Evolutionary conservation across 2,329 filamentous ascomycete species (phyloP), one percentile per base, ranked within the genome.

Genomic region (Alternaria consortialis): DNA sequence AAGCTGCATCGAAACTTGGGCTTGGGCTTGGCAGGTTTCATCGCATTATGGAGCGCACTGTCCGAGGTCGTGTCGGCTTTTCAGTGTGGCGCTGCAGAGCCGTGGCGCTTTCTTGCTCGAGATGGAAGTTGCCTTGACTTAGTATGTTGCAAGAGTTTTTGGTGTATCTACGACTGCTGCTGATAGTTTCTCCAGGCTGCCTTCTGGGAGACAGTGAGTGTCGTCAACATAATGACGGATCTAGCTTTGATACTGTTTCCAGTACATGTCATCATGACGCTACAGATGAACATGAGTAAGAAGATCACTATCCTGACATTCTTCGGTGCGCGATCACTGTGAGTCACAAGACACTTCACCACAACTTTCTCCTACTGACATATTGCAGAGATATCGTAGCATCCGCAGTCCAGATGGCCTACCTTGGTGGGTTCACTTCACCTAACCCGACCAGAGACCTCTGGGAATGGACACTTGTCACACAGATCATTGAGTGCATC

Each of bases 391-490:
- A 77, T 39, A 74, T 78, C 39, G 62, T 77, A 42, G 75, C 74
- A 5, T 74, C 70, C 4, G 70, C 70, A 23, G 66, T 73, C n/a
- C 75, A 78, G 50, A 65, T 77, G 44, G 64, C 65, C n/a, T 78
- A 77, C 44, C 60, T 70, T 2, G 44, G 62, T 20, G 69, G 68
- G 8, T 77, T 77, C 55, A 42, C 63, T 3, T 75, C 74, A 5
- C 31, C 46, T 0, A 71, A 77, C 32, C 69, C 67, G 8, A 77
- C 75, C 13, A 67, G 60, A 51, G 66, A 70, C 29, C 63, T 77
- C 1, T 78, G 74, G 75, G 76, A 74, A 53, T 77, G 75, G 75
- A 77, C 74, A 13, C 66, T 78, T 2, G 55, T 72, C 15, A 70
- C 75, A 6, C 75, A 77, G 37, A 66, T 77, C 40, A 70, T 77